A percentile compares a stretch with the other conserved stretches of the same genome.
Conservation (phyloP, 192 early-diverging fungal species). For the Mortierella claussenii region DNA sequence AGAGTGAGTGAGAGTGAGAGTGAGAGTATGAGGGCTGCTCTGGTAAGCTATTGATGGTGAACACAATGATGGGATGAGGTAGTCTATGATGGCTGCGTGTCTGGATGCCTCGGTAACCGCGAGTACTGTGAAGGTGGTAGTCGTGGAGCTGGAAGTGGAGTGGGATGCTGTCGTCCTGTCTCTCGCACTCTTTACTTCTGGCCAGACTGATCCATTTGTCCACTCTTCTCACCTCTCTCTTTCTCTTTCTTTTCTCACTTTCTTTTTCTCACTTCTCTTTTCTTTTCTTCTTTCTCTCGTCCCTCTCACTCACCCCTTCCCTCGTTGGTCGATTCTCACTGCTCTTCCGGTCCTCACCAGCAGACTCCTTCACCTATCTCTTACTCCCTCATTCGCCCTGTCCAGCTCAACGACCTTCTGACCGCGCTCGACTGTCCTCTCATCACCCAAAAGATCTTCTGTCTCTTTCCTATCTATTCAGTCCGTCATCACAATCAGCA, state of each 20-base stretch:
- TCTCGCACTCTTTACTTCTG: too few relatives aligned
- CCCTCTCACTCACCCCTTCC: not conserved
- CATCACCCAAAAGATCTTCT: not conserved
- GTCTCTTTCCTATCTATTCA: not conserved
- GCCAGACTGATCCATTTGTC: not conserved
- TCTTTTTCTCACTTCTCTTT: not conserved
- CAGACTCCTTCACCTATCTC: not conserved
- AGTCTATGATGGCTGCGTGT: too few relatives aligned
- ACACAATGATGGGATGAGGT: too few relatives aligned
- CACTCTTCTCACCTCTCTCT: constrained; percentile 1
- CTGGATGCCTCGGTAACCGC: too few relatives aligned
- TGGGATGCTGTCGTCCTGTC: too few relatives aligned
- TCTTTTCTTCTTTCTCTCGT: not conserved
- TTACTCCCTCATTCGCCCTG: not conserved
- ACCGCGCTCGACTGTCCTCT: not conserved
- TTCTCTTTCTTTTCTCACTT: not conserved
- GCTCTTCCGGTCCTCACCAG: not conserved
- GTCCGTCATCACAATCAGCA: not conserved
- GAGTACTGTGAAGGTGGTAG: too few relatives aligned
- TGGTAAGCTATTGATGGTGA: too few relatives aligned
- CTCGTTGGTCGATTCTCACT: not conserved
- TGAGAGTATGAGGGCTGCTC: too few relatives aligned
- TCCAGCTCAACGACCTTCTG: not conserved
- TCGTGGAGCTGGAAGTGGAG: too few relatives aligned
- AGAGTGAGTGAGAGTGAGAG: too few relatives aligned